Percentiles rank a stretch among this genome's conserved stretches.
Evolutionary conservation across 164 flowering plant species (phyloP).

Genomic region (Sedum album): DNA sequence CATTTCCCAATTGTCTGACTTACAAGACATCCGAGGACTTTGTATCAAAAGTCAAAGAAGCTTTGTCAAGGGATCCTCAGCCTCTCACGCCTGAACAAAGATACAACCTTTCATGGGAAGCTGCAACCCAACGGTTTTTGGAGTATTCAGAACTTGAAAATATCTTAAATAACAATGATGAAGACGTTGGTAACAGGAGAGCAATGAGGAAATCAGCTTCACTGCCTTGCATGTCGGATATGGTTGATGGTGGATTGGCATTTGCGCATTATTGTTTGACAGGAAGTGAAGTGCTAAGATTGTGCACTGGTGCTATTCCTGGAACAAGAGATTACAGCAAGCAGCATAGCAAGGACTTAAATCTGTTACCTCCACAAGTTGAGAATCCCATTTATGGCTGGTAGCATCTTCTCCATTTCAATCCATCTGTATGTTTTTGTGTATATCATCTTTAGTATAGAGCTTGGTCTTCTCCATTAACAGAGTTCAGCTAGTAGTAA

Average conservation of each 20-base stretch:
- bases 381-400: conserved; percentile 89
- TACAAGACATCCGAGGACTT: conserved; percentile 89
- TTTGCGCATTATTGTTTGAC: conserved; percentile 81
- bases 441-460: too few relatives aligned
- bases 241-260: conserved; percentile 88
- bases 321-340: conserved; percentile 65
- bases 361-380: conserved; percentile 84
- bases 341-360: conserved; percentile 77
- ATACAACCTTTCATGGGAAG: conserved; percentile 92
- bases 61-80: conserved; percentile 61
- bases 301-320: conserved; percentile 84
- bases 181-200: conserved; percentile 14
- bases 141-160: conserved; percentile 72
- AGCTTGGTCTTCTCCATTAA: too few relatives aligned
- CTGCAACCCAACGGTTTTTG: conserved; percentile 90
- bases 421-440: too few relatives aligned
- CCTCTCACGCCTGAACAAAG: conserved; percentile 84
- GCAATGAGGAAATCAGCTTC: conserved; percentile 41
- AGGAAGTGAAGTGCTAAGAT: conserved; percentile 73
- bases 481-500: too few relatives aligned
- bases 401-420: too few relatives aligned
- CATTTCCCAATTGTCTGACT: conserved; percentile 93
- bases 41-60: conserved; percentile 80
- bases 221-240: conserved; percentile 48
- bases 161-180: conserved; percentile 29